A percentile compares a stretch with the other conserved stretches of the same genome.
These are phyloP conservation scores for Puccinia hordei DNA, from an alignment of 1,284 basidiomycete genomes.

Conservation along the genomic window DNA sequence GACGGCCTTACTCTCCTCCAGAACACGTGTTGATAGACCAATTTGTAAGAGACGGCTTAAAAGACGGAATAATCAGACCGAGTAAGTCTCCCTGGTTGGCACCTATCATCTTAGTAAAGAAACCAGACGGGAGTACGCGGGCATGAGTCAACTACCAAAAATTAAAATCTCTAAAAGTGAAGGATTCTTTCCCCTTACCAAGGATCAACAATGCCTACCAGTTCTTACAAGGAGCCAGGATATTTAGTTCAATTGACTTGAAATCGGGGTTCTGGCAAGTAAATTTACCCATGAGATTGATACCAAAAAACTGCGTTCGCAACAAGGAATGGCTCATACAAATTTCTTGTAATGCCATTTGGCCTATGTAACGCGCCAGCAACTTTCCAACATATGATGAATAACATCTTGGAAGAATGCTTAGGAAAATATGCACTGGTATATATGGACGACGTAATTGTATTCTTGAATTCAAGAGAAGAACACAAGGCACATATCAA, in stretches of 20 bases:
- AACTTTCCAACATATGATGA: slow-evolving; percentile 52
- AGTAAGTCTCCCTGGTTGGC: neutral
- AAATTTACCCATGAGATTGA: neutral
- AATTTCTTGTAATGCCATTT: slow-evolving; percentile 34
- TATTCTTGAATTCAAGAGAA: neutral
- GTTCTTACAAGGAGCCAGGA: neutral
- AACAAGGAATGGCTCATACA: neutral
- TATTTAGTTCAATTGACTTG: neutral
- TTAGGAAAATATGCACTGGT: slow-evolving; percentile 3
- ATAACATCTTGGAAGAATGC: slow-evolving; percentile 57
- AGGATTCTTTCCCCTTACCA: neutral
- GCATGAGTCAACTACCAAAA: slow-evolving; percentile 11
- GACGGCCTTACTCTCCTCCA: neutral
- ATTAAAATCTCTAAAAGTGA: neutral
- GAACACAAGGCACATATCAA: neutral
- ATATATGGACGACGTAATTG: slow-evolving; percentile 14
- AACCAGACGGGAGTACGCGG: neutral
- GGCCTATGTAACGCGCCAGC: slow-evolving; percentile 51
- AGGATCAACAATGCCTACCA: neutral
- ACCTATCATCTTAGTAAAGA: slow-evolving; percentile 7
- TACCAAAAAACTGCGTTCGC: neutral
- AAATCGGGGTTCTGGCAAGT: neutral
- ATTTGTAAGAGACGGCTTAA: neutral
- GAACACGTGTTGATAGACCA: slow-evolving; percentile 9
- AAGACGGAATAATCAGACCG: slow-evolving; percentile 10